Evolutionary conservation across 1,284 basidiomycete genomes (phyloP), one percentile per base, ranked within the genome.

Genomic region (Polyporus tsugae): DNA sequence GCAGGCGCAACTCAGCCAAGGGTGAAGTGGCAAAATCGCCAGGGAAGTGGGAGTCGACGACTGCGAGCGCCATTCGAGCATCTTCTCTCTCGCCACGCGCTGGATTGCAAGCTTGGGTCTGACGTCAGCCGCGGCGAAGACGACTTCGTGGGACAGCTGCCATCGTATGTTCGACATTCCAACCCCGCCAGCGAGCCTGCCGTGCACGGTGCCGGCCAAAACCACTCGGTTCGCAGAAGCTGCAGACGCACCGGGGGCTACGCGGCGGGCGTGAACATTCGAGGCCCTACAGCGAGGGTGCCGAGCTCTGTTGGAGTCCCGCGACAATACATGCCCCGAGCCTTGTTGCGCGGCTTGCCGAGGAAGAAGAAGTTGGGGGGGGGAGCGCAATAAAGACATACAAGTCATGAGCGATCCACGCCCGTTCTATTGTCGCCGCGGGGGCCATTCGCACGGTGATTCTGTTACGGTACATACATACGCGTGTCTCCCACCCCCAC

Each of bases 361-460:
- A 42, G 42, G 58, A 49, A 41, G 41, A 41, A 49, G 46, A 11
- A 22, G 46, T 49, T 49, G 46, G 46, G 2, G 59, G 2, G 59
- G n/a, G 55, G 38, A 66, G 62, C 63, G 70, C 66, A 72, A 72
- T 72, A 69, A 66, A 42, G 68, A 72, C 70, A 72, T 72, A 72
- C 70, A 72, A 63, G 70, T 69, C 70, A 69, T 63, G 63, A 69
- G 60, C 35, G 70, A 61, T 58, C 70, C 70, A 39, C 22, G 44
- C 36, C 22, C 42, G 59, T 33, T 52, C 62, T 58, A 57, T 42
- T 63, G 57, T 35, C 38, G 39, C 68, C 66, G 69, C 62, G 61
- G 62, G 53, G 42, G 53, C 10, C 38, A 2, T 72, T 72, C 70
- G 70, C 70, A 72, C 70, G 68, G 44, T 2, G 36, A 33, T 66